Base-by-base conservation (phyloP, 2,329 filamentous ascomycete genomes). In the Diaporthe ampelina region DNA sequence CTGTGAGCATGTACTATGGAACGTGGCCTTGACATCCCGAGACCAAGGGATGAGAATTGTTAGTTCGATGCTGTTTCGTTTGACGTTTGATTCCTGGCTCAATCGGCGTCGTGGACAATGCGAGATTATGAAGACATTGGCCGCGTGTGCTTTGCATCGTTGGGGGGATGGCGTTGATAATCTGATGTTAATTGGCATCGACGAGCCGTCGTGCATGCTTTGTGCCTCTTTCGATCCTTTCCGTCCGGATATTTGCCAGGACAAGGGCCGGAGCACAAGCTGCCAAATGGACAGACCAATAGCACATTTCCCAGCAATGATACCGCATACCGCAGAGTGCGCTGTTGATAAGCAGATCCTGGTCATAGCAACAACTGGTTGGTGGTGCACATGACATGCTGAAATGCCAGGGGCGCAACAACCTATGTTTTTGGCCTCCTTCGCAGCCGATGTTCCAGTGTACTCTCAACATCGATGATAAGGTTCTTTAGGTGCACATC, bases 1-100 rank as follows among this genome's bases (percentile, higher is more conserved):
- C 72, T 15, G 58, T 63, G 61, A 48, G 48, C 24, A 59, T 75
- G 50, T 74, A 67, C 26, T 43, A 71, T 45, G 72, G 69, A 19
- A 72, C 70, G 57, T 78, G 73, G 75, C 73, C 73, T 11, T 74
- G 75, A 70, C 59, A 70, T 61, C 68, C 57, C 76, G 69, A 40
- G 70, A 26, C 17, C 45, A n/a, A 54, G n/a, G 63, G 32, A 21
- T 21, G 2, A 32, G 29, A 7, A 52, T 13, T 3, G 13, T 9
- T 17, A 52, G 45, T 48, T 67, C 3, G 32, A 13, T 9, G 13
- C 50, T 37, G 45, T 37, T 17, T 67, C 2, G 21, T 19, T 37
- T 37, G 45, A 29, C 45, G 45, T 52, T 67, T 67, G 45, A 26
- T 37, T 21, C 45, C 10, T 67, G 61, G 21, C 6, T 21, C 19